phyloP scores from a whole-genome alignment of 768 basidiomycete genomes.

The Tylopilus felleus region DNA sequence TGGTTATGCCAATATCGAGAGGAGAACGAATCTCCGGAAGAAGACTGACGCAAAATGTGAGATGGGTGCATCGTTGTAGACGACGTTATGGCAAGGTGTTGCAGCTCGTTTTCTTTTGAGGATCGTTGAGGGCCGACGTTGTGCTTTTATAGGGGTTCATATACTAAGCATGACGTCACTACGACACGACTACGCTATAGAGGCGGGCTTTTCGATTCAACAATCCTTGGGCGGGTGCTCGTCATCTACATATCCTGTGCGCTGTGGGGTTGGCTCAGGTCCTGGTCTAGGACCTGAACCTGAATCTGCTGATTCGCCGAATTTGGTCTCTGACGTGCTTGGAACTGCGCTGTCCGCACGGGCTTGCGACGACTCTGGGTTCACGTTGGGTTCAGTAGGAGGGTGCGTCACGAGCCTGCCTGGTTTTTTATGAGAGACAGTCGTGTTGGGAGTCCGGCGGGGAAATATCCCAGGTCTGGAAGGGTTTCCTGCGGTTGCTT shows the following conservation, averaged over 20 bases:
- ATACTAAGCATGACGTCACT: slow-evolving; percentile 28
- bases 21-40: slow-evolving; percentile 24
- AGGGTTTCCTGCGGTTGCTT: slow-evolving; percentile 13
- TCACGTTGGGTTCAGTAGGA: not conserved
- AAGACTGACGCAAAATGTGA: slow-evolving; percentile 21
- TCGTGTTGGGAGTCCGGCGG: not conserved
- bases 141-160: slow-evolving; percentile 20
- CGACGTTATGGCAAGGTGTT: not conserved
- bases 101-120: not conserved
- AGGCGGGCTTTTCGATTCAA: too few species aligned
- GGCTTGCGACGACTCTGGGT: not conserved
- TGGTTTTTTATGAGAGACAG: not conserved
- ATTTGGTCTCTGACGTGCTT: not conserved
- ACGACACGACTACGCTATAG: not conserved
- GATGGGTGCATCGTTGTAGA: slow-evolving; percentile 23
- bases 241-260: not conserved
- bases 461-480: slow-evolving; percentile 13
- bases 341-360: not conserved
- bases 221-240: not conserved
- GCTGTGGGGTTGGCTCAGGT: not conserved
- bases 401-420: not conserved
- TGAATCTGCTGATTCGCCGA: too few species aligned
- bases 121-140: slow-evolving; percentile 15
- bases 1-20: slow-evolving; percentile 34
- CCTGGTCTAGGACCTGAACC: not conserved